Base-by-base conservation (phyloP, 345 rosid genomes). In the Abelmoschus esculentus region DNA sequence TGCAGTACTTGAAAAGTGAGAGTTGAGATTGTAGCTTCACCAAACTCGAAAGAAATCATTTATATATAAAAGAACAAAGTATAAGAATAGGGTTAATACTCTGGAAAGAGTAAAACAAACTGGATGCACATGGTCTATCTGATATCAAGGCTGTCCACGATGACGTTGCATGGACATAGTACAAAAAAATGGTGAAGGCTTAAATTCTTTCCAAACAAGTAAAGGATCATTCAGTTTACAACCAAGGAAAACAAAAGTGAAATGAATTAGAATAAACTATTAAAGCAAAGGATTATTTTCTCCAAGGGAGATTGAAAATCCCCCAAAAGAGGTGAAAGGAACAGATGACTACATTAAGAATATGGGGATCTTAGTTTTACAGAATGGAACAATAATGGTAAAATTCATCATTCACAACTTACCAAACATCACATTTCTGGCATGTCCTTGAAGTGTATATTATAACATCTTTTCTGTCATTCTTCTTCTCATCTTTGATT, bases 371-470 rank as follows among this genome's bases (percentile, higher is more conserved):
- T 40, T 36, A 11, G 49, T 74, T 56, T 56, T 75, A 84, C 84
- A 85, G 0, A 22, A 87, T 73, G 67, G 86, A 76, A 70, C 86
- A 87, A 42, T 76, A 72, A 74, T 49, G 36, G 74, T 69, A 70
- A 71, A 31, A 6, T 69, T 82, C 84, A 26, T 77, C 80, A 26
- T 58, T 49, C 58, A 80, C 63, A 9, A 87, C 85, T 42, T 82
- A 82, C 92, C 87, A 87, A 42, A 79, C 84, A 54, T 85, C 82
- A 34, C 88, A 87, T 57, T 81, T 76, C 70, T 74, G 82, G 65
- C 89, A 87, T 6, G 72, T 54, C 71, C 8, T 68, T 9, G 83
- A 80, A 14, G 69, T 9, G 52, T 74, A 63, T n/a, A 74, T 1
- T 31, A 22, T 14, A 6, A 50, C 3, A 38, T 36, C 72, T 69